These are phyloP conservation scores for Cylindrotheca closterium DNA, from an alignment of 108 stramenopile species.

Conservation along the genomic window DNA sequence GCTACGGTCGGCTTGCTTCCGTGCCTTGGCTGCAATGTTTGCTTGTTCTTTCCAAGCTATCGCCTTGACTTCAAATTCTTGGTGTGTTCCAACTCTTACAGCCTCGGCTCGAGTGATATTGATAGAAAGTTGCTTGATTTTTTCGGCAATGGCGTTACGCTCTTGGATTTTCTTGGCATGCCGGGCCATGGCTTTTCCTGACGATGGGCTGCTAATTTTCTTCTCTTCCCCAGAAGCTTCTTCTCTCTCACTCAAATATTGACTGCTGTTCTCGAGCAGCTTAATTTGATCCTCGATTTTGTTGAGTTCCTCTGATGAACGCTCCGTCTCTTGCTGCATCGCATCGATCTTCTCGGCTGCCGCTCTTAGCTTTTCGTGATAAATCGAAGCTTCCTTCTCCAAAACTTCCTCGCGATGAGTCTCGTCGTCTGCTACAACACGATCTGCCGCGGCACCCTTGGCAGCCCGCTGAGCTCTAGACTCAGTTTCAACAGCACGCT, in stretches of 20 bases:
- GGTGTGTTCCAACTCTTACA: conserved; percentile 38
- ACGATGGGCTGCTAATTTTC: conserved; percentile 21
- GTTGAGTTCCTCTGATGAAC: conserved; percentile 48
- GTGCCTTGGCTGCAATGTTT: conserved; percentile 53
- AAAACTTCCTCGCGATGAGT: conserved; percentile 63
- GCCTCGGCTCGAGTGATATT: conserved; percentile 31
- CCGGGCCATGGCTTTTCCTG: conserved; percentile 30
- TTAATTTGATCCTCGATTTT: conserved; percentile 63
- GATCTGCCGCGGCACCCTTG: conserved; percentile 55
- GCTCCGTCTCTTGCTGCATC: conserved; percentile 40
- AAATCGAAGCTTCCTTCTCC: conserved; percentile 42
- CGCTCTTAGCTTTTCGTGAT: conserved; percentile 41
- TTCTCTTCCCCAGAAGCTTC: conserved; percentile 21
- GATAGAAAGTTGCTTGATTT: conserved; percentile 5
- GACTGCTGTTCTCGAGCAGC: conserved; percentile 40
- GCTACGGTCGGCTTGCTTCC: conserved; percentile 64
- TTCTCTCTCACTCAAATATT: conserved; percentile 29
- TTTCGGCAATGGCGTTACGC: conserved; percentile 22
- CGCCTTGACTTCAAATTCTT: conserved; percentile 52
- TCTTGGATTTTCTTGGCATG: conserved; percentile 60
- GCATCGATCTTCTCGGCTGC: conserved; percentile 36
- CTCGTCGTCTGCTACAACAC: conserved; percentile 59
- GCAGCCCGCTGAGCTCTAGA: conserved; percentile 60
- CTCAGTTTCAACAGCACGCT: conserved; percentile 70
- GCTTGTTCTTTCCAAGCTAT: conserved; percentile 58